A percentile compares a stretch with the other conserved stretches of the same genome.
These are phyloP conservation scores for Lactuca sativa DNA, from an alignment of 129 eudicot species.

Conservation along the genomic window DNA sequence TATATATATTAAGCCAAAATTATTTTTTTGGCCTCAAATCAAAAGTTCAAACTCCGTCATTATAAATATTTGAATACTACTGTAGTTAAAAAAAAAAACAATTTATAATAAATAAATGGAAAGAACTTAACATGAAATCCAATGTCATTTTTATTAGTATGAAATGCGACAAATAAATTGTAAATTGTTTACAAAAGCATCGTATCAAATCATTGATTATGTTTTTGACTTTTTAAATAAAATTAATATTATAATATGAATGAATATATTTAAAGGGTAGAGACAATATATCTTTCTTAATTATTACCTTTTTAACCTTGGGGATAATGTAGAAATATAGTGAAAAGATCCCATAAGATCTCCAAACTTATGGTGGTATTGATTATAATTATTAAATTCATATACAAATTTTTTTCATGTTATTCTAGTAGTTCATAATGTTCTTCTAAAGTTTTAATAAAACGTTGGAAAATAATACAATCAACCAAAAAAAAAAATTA, in stretches of 20 bases:
- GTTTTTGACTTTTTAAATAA: conserved; percentile 8
- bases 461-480: background rate
- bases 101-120: too few species aligned
- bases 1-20: too few species aligned
- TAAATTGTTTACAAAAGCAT: background rate
- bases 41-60: background rate
- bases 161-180: background rate
- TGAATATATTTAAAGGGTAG: background rate
- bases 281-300: background rate
- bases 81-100: too few species aligned
- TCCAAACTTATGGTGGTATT: conserved; percentile 24
- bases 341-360: conserved; percentile 26
- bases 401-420: background rate
- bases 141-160: background rate
- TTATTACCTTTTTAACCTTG: background rate
- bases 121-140: background rate
- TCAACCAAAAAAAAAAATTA: background rate
- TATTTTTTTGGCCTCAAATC: too few species aligned
- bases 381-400: background rate
- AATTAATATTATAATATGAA: background rate
- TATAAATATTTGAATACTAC: too few species aligned
- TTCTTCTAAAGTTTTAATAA: background rate
- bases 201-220: background rate
- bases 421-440: conserved; percentile 5
- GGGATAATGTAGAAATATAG: conserved; percentile 10